Evolutionary conservation across 805 yeast genomes (phyloP), one percentile per base, ranked within the genome.

Genomic region (Yarrowia divulgata): DNA sequence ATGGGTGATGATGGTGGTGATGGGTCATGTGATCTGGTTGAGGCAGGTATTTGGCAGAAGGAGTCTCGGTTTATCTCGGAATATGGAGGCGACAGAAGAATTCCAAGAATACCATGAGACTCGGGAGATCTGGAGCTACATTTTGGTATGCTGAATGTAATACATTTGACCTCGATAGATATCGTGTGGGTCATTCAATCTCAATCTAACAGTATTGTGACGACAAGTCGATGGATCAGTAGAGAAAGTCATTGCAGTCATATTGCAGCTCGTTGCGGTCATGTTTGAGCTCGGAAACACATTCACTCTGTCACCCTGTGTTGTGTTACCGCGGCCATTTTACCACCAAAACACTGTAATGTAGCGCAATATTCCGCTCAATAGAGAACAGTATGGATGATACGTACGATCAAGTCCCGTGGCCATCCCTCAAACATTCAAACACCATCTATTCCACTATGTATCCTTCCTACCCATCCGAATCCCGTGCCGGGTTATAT

Each of bases 391-490:
- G 29, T 23, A n/a, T n/a, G n/a, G n/a, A n/a, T n/a, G n/a, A n/a
- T n/a, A n/a, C n/a, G n/a, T 8, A 34, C 8, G 37, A 34, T 9
- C 37, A 34, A 7, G 1, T 34, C 37, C 8, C 8, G 14, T 9
- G 7, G 19, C 43, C n/a, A 12, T 14, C 45, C 18, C 18, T 13
- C 42, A 39, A 39, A 23, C 29, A 23, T 42, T 54, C 60, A 54
- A 54, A 54, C 58, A 50, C 57, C 45, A 50, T 50, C 45, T 54
- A 39, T 54, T 54, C 45, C 60, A 16, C 45, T 54, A 54, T 54
- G 60, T 54, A 54, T 54, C 60, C 58, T 37, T 10, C 43, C 55
- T 10, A 6, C 40, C 37, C 37, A 16, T 49, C 54, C 54, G 8
- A 8, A 16, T n/a, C 40, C 13, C 10, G 8, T n/a, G 19, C 42